Evolutionary conservation across 1,139 yeast species (phyloP).

Genomic region (Zygosaccharomyces sapae): DNA sequence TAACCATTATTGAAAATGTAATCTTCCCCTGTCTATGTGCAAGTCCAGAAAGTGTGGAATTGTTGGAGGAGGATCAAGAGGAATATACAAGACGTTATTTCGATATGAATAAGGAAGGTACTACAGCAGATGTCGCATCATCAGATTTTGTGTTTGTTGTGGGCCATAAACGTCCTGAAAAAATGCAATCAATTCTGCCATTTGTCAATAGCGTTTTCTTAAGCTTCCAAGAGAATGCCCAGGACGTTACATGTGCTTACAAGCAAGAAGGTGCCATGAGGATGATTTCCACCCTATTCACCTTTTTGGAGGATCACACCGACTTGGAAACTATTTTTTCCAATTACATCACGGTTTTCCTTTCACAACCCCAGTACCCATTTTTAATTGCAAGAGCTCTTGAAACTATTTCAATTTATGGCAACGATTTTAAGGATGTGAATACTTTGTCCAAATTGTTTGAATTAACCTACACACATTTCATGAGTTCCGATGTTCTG

Average conservation of each 20-base stretch:
- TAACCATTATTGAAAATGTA: constrained; percentile 55
- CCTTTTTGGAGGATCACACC: constrained; percentile 52
- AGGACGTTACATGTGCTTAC: constrained; percentile 50
- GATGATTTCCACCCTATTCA: constrained; percentile 68
- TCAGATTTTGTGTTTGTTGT: constrained; percentile 60
- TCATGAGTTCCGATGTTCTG: constrained; percentile 42
- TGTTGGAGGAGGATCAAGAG: constrained; percentile 69
- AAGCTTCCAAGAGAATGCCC: constrained; percentile 29
- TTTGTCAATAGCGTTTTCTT: constrained; percentile 51
- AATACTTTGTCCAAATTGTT: constrained; percentile 56
- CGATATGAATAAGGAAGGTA: constrained; percentile 65
- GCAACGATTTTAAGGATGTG: constrained; percentile 50
- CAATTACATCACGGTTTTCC: constrained; percentile 62
- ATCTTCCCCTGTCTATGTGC: constrained; percentile 63
- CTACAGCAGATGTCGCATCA: constrained; percentile 79
- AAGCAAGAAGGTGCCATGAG: constrained; percentile 82
- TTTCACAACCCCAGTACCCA: constrained; percentile 54
- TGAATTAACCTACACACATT: constrained; percentile 47
- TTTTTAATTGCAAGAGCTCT: constrained; percentile 83
- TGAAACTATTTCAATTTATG: constrained; percentile 64
- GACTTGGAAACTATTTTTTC: constrained; percentile 72
- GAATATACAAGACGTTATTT: constrained; percentile 68
- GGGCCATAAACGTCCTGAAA: constrained; percentile 47
- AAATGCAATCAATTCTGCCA: constrained; percentile 43
- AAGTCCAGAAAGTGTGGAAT: constrained; percentile 50